Evolutionary conservation across 2,329 filamentous ascomycete species (phyloP), one percentile per base, ranked within the genome.

Genomic region (Colletotrichum falcatum): DNA sequence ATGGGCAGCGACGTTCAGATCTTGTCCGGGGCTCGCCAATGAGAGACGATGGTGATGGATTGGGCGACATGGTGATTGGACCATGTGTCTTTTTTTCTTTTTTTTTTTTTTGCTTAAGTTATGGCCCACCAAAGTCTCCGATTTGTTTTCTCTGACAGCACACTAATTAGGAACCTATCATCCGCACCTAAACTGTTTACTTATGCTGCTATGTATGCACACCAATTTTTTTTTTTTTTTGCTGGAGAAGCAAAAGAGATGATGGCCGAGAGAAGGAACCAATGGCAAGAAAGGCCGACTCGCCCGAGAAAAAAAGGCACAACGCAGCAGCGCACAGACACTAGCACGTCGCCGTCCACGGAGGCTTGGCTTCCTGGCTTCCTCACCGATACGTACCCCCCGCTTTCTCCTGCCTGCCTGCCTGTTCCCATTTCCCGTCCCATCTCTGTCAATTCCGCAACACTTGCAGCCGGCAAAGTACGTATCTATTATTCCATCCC

Each of bases 361-460:
- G 62, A 66, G 66, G 61, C 62, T 35, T 35, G 33, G 8, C 6
- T n/a, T n/a, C n/a, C n/a, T n/a, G n/a, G 30, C 35, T 65, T 65
- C 30, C 66, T 48, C 12, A 20, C 49, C n/a, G 39, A 59, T 61
- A 53, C 64, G 64, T 66, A 53, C 37, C 64, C 37, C 64, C 35
- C 55, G 23, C 42, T n/a, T 46, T 46, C 26, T 56, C n/a, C 23
- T 39, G 12, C 39, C 26, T 42, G 39, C 26, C 30, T 39, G 12
- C 46, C 26, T 42, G 39, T 44, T 44, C 42, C 20, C 62, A 63
- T 61, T 61, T 51, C 51, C 56, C 67, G 55, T 67, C 67, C 67
- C 67, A 62, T 70, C 67, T 67, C 67, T 46, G 49, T 66, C 51
- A n/a, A 23, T 62, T 49, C 49, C 46, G 62, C 48, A 55, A 49